A percentile compares a stretch with the other conserved stretches of the same genome.
These are phyloP conservation scores for Hanseniaspora osmophila DNA, from an alignment of 805 yeast species.

Conservation along the genomic window DNA sequence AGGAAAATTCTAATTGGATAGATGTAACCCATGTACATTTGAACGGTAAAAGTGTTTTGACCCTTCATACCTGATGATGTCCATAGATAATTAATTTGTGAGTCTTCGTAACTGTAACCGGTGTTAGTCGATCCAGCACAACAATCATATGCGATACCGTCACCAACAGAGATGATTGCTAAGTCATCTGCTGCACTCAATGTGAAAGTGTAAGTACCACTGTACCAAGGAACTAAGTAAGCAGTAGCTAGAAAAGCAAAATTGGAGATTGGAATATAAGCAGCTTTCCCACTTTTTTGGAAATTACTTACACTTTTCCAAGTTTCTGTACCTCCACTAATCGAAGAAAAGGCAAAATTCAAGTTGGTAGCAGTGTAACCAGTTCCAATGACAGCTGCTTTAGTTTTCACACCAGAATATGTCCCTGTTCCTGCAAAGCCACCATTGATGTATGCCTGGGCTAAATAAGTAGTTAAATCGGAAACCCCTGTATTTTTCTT, in stretches of 20 bases:
- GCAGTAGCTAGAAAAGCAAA: constrained; percentile 4
- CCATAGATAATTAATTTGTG: constrained; percentile 1
- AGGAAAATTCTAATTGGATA: constrained; percentile 20
- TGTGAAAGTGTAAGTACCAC: constrained; percentile 3
- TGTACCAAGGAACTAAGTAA: constrained; percentile 2
- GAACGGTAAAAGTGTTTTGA: constrained; percentile 5
- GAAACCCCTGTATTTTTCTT: too few relatives aligned
- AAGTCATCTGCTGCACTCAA: constrained; percentile 5
- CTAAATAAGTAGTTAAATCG: too few relatives aligned
- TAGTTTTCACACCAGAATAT: too few relatives aligned
- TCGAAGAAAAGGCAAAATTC: too few relatives aligned
- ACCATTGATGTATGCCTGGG: too few relatives aligned
- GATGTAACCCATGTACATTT: constrained; percentile 15
- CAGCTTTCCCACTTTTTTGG: background rate
- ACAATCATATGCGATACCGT: constrained; percentile 5
- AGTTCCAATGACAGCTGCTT: too few relatives aligned
- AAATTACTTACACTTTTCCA: too few relatives aligned
- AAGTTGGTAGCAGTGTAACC: too few relatives aligned
- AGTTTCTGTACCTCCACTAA: too few relatives aligned
- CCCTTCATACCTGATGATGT: constrained; percentile 4
- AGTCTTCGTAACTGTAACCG: constrained; percentile 2
- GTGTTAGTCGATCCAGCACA: background rate
- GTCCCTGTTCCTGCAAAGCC: too few relatives aligned
- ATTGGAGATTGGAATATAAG: background rate
- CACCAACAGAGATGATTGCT: constrained; percentile 5